Evolutionary conservation across 768 basidiomycete genomes (phyloP), one percentile per base, ranked within the genome.

Genomic region (Tylopilus felleus): DNA sequence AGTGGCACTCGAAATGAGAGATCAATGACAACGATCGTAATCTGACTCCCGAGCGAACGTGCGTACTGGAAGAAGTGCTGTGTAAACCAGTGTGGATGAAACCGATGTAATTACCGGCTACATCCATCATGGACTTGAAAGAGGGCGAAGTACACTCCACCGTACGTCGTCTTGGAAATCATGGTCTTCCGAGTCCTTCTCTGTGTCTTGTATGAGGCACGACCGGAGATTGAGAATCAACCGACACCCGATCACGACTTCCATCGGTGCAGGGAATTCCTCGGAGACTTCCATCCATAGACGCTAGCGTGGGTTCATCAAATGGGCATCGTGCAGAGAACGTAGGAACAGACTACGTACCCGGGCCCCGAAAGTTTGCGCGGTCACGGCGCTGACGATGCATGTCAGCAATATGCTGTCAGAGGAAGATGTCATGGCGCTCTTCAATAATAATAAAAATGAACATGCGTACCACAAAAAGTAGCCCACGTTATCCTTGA

Each of bases 401-500:
- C 47, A 66, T 8, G 28, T 38, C 19, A 65, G 3, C 9, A 60
- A 13, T 29, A 60, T 42, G 40, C 63, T 65, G 19, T 31, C 40
- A 17, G 2, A 44, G 6, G 38, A 46, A 23, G 9, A 25, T 21
- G 21, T 17, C 21, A 22, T 8, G 2, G 21, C 1, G n/a, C 22
- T 13, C 25, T 22, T 25, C 14, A 22, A 1, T n/a, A n/a, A n/a
- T n/a, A 1, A 7, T 2, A 14, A 22, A 40, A 14, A 8, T 17
- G 38, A 16, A 31, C 4, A 13, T 13, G 1, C 60, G 31, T 39
- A 65, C 63, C 49, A 60, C 14, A 60, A 12, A 53, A 57, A 57
- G 41, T 65, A 65, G 22, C 46, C 22, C 14, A n/a, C 39, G 14
- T 51, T 65, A 4, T 50, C 64, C 27, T 41, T 60, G 27, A 65